phyloP scores from a whole-genome alignment of 345 rosid species.

The Aegle marmelos region DNA sequence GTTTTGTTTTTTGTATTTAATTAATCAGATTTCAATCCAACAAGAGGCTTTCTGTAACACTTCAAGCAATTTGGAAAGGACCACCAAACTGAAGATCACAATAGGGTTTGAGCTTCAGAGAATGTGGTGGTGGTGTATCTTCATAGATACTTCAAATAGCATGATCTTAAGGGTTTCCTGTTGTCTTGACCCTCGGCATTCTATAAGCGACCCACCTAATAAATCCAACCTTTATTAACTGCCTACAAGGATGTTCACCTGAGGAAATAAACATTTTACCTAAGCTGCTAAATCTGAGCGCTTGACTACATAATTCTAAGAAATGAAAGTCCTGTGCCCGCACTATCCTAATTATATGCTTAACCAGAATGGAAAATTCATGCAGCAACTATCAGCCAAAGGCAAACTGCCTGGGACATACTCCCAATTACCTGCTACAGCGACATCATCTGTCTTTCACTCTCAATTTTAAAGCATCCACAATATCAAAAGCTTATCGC shows the following conservation, averaged over 20 bases:
- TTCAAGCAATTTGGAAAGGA: not conserved
- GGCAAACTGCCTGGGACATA: not conserved
- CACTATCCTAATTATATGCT: not conserved
- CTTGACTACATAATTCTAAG: not conserved
- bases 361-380: not conserved
- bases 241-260: not conserved
- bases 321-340: not conserved
- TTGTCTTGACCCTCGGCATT: not conserved
- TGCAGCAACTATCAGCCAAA: not conserved
- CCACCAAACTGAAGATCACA: not conserved
- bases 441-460: not conserved
- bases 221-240: not conserved
- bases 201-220: not conserved
- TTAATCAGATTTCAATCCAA: not conserved
- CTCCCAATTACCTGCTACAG: constrained; percentile 7
- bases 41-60: not conserved
- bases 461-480: not conserved
- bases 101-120: not conserved
- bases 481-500: not conserved
- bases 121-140: not conserved
- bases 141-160: not conserved
- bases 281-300: not conserved
- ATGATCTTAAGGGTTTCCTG: not conserved
- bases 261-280: not conserved
- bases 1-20: not conserved